A percentile compares a stretch with the other conserved stretches of the same genome.
Evolutionary conservation across 2,329 filamentous ascomycete species (phyloP).

Genomic region (Xylariaceae sp.): DNA sequence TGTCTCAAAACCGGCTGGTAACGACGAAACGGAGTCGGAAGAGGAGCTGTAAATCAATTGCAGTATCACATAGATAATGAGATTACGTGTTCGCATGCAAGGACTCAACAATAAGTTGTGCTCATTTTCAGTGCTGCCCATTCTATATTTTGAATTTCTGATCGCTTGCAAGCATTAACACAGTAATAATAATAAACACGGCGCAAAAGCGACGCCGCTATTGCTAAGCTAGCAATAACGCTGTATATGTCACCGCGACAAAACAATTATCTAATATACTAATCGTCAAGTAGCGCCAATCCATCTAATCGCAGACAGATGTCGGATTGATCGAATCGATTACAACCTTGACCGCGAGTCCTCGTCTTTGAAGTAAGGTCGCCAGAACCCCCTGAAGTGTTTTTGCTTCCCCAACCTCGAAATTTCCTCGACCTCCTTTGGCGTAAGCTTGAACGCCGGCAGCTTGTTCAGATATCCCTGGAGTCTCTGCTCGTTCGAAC

Average conservation of each 20-base stretch:
- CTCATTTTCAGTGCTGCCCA: not conserved
- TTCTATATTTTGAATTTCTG: not conserved
- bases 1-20: constrained; percentile 36
- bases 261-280: too few species aligned
- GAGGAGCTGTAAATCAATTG: constrained; percentile 51
- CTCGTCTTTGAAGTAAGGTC: constrained; percentile 51
- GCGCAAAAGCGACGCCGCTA: too few species aligned
- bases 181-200: too few species aligned
- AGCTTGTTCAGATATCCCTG: constrained; percentile 56
- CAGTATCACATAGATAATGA: constrained; percentile 7
- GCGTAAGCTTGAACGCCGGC: constrained; percentile 60
- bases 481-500: constrained; percentile 59
- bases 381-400: constrained; percentile 65
- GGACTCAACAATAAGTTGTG: not conserved
- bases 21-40: constrained; percentile 57
- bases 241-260: too few species aligned
- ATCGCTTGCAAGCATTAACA: not conserved
- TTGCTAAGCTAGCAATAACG: too few species aligned
- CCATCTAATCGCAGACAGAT: too few species aligned
- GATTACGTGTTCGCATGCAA: constrained; percentile 6
- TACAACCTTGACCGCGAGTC: constrained; percentile 48
- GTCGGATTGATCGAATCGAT: too few species aligned
- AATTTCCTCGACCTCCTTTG: constrained; percentile 61
- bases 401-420: constrained; percentile 58
- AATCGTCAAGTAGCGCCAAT: too few species aligned